Percentiles rank a stretch among this genome's conserved stretches.
phyloP scores from a whole-genome alignment of 2,329 filamentous ascomycete genomes.

The Aureobasidium sp. region DNA sequence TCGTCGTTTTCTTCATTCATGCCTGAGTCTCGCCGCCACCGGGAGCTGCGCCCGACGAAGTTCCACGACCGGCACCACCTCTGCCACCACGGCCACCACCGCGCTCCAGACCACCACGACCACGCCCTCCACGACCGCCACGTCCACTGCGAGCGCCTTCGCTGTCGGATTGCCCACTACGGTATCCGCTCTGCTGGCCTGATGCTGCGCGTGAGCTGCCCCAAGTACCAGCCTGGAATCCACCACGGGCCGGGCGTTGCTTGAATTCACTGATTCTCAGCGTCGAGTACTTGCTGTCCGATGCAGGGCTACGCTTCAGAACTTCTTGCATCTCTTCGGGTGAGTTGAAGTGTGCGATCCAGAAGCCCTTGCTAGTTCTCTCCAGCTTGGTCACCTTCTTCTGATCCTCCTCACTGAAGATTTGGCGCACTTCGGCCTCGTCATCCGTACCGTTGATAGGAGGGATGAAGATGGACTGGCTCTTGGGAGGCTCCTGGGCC shows the following conservation, averaged over 20 bases:
- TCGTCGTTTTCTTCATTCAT: conserved; percentile 3
- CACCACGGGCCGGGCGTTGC: conserved; percentile 29
- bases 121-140: conserved; percentile 45
- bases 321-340: conserved; percentile 72
- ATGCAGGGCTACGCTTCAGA: conserved; percentile 59
- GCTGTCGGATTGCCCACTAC: conserved; percentile 60
- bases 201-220: conserved; percentile 46
- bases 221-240: conserved; percentile 46
- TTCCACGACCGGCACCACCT: conserved; percentile 13
- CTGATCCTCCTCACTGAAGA: conserved; percentile 77
- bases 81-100: conserved; percentile 23
- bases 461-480: conserved; percentile 81
- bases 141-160: conserved; percentile 57
- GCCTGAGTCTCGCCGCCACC: conserved; percentile 6
- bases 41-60: conserved; percentile 7
- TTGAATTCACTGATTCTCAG: conserved; percentile 62
- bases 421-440: conserved; percentile 58
- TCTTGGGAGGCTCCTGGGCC: conserved; percentile 42
- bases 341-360: conserved; percentile 77
- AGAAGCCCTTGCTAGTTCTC: conserved; percentile 72
- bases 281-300: conserved; percentile 49
- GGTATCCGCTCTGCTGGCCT: conserved; percentile 61
- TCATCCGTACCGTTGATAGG: conserved; percentile 46
- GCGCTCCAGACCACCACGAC: conserved; percentile 36
- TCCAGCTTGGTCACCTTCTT: conserved; percentile 60